Percentiles rank a stretch among this genome's conserved stretches.
Conservation (phyloP, 345 rosid genomes). For the Euclidium syriacum region DNA sequence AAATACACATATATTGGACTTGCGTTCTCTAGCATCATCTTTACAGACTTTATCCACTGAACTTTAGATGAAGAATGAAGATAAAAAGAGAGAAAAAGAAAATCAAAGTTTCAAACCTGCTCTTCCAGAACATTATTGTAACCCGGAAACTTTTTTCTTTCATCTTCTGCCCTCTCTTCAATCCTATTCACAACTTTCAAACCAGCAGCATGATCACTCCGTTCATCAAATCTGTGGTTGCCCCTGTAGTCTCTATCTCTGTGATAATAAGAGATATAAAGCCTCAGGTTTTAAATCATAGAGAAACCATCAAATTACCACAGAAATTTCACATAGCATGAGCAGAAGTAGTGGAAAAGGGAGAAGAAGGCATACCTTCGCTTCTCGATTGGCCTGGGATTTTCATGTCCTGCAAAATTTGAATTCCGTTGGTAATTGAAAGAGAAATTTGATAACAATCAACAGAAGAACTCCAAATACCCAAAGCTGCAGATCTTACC, state of each 20-base stretch:
- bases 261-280: constrained; percentile 17
- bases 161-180: constrained; percentile 45
- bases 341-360: not conserved
- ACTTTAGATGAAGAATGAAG: not conserved
- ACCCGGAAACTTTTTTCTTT: constrained; percentile 37
- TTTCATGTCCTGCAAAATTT: constrained; percentile 63
- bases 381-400: constrained; percentile 48
- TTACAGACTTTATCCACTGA: not conserved
- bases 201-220: constrained; percentile 53
- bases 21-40: not conserved
- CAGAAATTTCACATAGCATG: not conserved
- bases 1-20: not conserved
- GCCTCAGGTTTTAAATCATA: not conserved
- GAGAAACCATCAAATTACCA: constrained; percentile 1
- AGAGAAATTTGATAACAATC: not conserved
- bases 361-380: constrained; percentile 39
- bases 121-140: constrained; percentile 46
- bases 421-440: not conserved
- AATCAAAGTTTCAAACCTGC: constrained; percentile 48
- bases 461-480: constrained; percentile 1
- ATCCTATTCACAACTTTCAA: constrained; percentile 43
- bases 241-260: constrained; percentile 55
- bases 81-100: constrained; percentile 1
- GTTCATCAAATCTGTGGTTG: constrained; percentile 45
- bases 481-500: constrained; percentile 47